phyloP scores from a whole-genome alignment of 1,284 basidiomycete genomes.

The Takashimella tepidaria region DNA sequence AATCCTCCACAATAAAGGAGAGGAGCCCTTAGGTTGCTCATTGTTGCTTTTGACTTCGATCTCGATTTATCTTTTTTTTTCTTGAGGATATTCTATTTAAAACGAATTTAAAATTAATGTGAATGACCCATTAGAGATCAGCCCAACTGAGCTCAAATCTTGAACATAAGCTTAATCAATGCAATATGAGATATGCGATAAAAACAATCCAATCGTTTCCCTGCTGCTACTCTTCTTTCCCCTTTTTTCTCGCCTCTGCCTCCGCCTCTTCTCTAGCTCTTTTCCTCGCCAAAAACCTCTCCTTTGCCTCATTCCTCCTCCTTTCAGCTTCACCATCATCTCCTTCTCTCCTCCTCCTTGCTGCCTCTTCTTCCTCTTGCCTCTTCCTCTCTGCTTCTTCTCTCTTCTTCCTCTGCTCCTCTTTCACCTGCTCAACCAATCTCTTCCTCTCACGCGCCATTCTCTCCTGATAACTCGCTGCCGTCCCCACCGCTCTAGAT shows the following conservation, averaged over 20 bases:
- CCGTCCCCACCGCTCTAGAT: slow-evolving; percentile 66
- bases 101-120: too few relatives aligned
- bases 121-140: too few relatives aligned
- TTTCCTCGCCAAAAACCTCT: slow-evolving; percentile 74
- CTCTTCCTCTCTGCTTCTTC: slow-evolving; percentile 53
- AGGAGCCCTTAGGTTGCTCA: too few relatives aligned
- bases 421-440: slow-evolving; percentile 66
- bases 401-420: slow-evolving; percentile 57
- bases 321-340: slow-evolving; percentile 56
- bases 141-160: too few relatives aligned
- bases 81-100: too few relatives aligned
- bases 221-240: neutral
- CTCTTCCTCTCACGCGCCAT: slow-evolving; percentile 69
- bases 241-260: slow-evolving; percentile 19
- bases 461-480: slow-evolving; percentile 72
- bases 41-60: too few relatives aligned
- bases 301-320: slow-evolving; percentile 65
- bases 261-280: slow-evolving; percentile 61
- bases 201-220: too few relatives aligned
- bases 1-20: too few relatives aligned
- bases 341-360: slow-evolving; percentile 48
- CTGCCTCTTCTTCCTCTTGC: slow-evolving; percentile 50
- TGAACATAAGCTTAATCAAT: too few relatives aligned
- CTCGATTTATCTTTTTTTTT: too few relatives aligned
- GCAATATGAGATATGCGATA: too few relatives aligned